Evolutionary conservation across 2,329 filamentous ascomycete genomes (phyloP), one percentile per base, ranked within the genome.

Genomic region (Biscogniauxia sp.): DNA sequence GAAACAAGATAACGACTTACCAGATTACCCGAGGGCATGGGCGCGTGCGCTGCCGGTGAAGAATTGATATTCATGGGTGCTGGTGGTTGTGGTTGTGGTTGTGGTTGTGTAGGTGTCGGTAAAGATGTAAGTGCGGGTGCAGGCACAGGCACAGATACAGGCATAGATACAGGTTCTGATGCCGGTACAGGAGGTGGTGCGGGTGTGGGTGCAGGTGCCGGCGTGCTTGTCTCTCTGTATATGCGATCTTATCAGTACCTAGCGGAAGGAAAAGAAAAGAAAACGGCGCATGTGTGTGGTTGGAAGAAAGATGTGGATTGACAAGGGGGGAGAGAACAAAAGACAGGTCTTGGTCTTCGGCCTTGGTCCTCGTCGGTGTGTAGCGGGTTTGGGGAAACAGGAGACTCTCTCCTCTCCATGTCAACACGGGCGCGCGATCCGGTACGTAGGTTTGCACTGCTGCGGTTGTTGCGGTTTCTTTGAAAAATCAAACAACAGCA

Each of bases 11-110:
- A 70, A 32, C 28, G 3, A 32, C 71, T 62, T 68, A 73, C 71
- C 67, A 73, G 54, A 54, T 68, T 71, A 20, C 71, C 71, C 15
- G 71, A 73, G 2, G 70, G 59, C 7, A 64, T 72, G 13, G 71
- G 68, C 55, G 69, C 70, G 60, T 71, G 70, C 41, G 71, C 71
- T 20, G 70, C 70, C 20, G 71, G 71, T n/a, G 70, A 73, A 8
- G 69, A 68, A 41, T 64, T 64, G 19, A 58, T n/a, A 59, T 65
- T 65, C 66, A 67, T 66, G 4, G 32, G 37, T 19, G 37, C 54
- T 13, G 58, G 37, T 56, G 49, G 20, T 32, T 54, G 20, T 23
- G 50, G n/a, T n/a, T n/a, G n/a, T n/a, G n/a, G n/a, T n/a, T n/a
- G n/a, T n/a, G n/a, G n/a, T 32, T 54, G 20, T 23, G 50, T 23